Evolutionary conservation across 371 early-diverging fungal species (phyloP).

Genomic region (Apophysomyces elegans): DNA sequence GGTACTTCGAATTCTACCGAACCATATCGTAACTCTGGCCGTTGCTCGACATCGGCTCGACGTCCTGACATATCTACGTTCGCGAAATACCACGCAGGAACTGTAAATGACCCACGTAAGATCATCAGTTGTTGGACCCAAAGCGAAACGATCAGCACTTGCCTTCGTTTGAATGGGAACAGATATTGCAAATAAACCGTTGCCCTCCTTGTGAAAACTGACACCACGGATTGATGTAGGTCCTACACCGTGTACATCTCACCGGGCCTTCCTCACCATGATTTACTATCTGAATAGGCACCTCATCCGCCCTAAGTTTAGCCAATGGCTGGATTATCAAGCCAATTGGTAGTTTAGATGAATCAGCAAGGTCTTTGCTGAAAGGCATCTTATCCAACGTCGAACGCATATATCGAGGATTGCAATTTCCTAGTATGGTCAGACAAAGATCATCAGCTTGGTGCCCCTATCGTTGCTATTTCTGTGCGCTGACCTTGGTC

Average conservation of each 20-base stretch:
- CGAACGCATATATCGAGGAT: slow-evolving; percentile 90
- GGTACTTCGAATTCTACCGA: slow-evolving; percentile 92
- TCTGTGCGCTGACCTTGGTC: slow-evolving; percentile 75
- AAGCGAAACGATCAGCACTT: slow-evolving; percentile 12
- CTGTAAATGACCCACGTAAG: slow-evolving; percentile 32
- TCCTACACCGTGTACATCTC: slow-evolving; percentile 91
- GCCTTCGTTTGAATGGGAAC: slow-evolving; percentile 85
- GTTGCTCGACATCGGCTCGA: slow-evolving; percentile 82
- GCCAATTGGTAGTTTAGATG: slow-evolving; percentile 87
- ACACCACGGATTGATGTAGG: slow-evolving; percentile 94
- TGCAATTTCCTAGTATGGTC: slow-evolving; percentile 74
- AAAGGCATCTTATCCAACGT: slow-evolving; percentile 89
- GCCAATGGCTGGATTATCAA: slow-evolving; percentile 93
- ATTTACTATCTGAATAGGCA: slow-evolving; percentile 84
- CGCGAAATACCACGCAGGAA: slow-evolving; percentile 90
- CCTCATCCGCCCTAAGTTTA: slow-evolving; percentile 74
- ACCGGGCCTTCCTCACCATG: slow-evolving; percentile 92
- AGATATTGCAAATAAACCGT: slow-evolving; percentile 91
- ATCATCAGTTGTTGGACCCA: neutral
- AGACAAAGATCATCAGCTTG: neutral
- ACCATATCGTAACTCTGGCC: slow-evolving; percentile 92
- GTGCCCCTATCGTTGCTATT: neutral
- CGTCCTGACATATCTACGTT: slow-evolving; percentile 95
- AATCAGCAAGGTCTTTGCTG: slow-evolving; percentile 81
- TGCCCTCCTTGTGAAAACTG: slow-evolving; percentile 90